These are phyloP conservation scores for Aspergillus sp. DNA, from an alignment of 2,329 filamentous ascomycete species.

Conservation along the genomic window DNA sequence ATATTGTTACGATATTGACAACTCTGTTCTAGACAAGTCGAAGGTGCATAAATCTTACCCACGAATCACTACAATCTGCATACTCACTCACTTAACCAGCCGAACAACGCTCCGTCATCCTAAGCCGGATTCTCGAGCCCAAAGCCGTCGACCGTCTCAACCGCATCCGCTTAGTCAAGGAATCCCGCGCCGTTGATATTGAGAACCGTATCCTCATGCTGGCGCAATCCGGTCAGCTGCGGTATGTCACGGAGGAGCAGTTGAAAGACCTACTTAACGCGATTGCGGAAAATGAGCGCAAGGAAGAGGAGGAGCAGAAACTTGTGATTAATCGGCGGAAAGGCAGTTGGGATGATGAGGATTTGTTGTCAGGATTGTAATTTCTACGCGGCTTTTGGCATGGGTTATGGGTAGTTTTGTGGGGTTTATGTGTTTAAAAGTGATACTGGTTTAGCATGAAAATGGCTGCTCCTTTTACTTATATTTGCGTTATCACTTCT, in stretches of 20 bases:
- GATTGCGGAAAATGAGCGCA: constrained; percentile 63
- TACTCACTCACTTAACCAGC: constrained; percentile 10
- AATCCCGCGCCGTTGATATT: constrained; percentile 77
- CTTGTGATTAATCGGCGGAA: constrained; percentile 81
- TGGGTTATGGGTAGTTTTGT: no score
- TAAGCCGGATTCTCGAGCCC: constrained; percentile 88
- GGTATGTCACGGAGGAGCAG: constrained; percentile 83
- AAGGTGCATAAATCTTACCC: constrained; percentile 17
- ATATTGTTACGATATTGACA: neutral
- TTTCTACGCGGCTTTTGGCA: neutral
- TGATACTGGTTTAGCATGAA: no score
- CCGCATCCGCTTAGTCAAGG: constrained; percentile 92
- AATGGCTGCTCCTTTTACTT: no score
- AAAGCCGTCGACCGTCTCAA: constrained; percentile 88
- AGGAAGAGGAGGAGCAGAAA: constrained; percentile 58
- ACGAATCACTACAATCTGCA: neutral
- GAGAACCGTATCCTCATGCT: constrained; percentile 91
- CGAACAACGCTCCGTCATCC: constrained; percentile 45
- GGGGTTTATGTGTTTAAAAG: no score
- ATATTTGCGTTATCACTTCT: no score
- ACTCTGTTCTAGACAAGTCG: constrained; percentile 20
- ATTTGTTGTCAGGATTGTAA: constrained; percentile 38
- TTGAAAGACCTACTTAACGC: constrained; percentile 84
- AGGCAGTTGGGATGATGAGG: constrained; percentile 74
- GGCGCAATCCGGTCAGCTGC: constrained; percentile 76